These are phyloP conservation scores for Diplodia corticola DNA, from an alignment of 2,329 filamentous ascomycete species.

Conservation along the genomic window DNA sequence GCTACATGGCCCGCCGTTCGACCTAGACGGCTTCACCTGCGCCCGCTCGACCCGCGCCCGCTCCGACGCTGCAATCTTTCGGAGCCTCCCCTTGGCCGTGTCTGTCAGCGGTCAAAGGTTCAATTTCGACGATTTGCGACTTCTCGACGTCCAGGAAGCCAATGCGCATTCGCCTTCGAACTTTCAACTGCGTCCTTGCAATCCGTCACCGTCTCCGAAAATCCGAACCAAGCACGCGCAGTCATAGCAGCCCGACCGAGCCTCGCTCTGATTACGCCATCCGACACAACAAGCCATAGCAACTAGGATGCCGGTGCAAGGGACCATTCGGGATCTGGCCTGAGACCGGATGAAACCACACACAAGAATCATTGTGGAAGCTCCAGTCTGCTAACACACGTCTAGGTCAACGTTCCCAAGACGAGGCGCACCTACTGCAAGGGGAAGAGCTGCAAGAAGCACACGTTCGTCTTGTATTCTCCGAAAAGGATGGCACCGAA, in stretches of 20 bases:
- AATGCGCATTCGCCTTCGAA: background rate
- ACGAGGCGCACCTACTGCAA: slow-evolving; percentile 98
- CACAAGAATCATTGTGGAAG: background rate
- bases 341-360: background rate
- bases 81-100: background rate
- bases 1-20: background rate
- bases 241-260: background rate
- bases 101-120: background rate
- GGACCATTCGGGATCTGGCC: background rate
- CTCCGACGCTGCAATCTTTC: background rate
- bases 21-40: background rate
- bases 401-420: slow-evolving; percentile 95
- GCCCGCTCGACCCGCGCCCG: background rate
- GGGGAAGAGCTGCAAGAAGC: slow-evolving; percentile 82
- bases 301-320: background rate
- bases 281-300: background rate
- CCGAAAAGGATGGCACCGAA: slow-evolving; percentile 43
- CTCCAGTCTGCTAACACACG: slow-evolving; percentile 3
- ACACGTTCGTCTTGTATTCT: slow-evolving; percentile 26
- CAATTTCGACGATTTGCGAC: background rate
- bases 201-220: background rate
- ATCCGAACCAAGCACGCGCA: background rate
- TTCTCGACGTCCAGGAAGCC: background rate
- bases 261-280: background rate
- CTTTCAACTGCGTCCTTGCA: too few species aligned